phyloP scores from a whole-genome alignment of 208 protist genomes.

The Leishmania guyanensis region DNA sequence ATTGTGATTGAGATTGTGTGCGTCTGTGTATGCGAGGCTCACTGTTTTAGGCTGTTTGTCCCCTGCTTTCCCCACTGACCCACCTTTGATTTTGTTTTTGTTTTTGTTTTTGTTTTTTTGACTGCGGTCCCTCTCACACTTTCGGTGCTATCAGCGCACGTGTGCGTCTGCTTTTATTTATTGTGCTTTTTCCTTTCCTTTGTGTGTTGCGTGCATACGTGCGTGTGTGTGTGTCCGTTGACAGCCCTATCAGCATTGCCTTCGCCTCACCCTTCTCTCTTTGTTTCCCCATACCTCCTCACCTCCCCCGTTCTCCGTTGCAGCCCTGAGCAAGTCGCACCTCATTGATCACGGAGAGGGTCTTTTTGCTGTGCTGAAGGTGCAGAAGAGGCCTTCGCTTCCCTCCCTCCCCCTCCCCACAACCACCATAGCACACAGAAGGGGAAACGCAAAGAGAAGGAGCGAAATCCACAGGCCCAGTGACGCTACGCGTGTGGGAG shows the following conservation, averaged over 20 bases:
- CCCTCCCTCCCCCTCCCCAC: not conserved
- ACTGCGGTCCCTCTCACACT: not conserved
- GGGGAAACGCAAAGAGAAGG: not conserved
- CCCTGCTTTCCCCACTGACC: not conserved
- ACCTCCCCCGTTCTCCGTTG: no score
- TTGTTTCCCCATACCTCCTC: not conserved
- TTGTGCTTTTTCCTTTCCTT: not conserved
- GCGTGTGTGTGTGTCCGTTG: not conserved
- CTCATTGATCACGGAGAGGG: not conserved
- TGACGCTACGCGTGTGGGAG: not conserved
- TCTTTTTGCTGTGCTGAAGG: not conserved
- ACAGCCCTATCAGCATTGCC: not conserved
- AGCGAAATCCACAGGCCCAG: not conserved
- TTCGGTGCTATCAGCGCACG: not conserved
- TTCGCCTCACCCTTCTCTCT: not conserved
- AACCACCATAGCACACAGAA: not conserved
- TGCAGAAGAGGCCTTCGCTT: not conserved
- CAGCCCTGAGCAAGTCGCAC: not conserved
- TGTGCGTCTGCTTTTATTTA: not conserved
- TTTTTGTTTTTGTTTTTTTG: not conserved
- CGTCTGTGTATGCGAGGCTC: not conserved
- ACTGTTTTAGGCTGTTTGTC: not conserved
- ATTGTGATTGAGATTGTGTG: not conserved
- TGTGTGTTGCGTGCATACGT: not conserved
- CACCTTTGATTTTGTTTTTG: no score